phyloP scores from a whole-genome alignment of 208 protist genomes.

The Acanthamoeba royreba region DNA sequence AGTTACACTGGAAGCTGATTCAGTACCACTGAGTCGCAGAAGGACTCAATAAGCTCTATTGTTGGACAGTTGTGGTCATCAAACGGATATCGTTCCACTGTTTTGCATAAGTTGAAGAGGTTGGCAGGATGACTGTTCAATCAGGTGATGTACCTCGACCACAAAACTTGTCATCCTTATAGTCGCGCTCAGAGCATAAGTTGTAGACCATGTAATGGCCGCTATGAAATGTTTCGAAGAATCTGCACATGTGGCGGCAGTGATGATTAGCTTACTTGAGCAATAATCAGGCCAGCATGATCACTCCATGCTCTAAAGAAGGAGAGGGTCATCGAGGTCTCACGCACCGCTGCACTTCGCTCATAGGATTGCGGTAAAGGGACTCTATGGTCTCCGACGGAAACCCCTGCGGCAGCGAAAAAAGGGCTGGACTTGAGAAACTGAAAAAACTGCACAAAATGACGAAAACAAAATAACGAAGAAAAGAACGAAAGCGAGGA shows the following conservation, averaged over 20 bases:
- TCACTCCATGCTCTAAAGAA: not conserved
- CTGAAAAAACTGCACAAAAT: not conserved
- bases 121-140: not conserved
- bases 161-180: not conserved
- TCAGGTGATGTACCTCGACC: not conserved
- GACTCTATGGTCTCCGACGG: not conserved
- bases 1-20: too few relatives aligned
- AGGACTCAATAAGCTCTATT: conserved; percentile 53
- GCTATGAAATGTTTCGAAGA: not conserved
- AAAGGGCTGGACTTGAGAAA: not conserved
- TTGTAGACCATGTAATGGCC: conserved; percentile 41
- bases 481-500: not conserved
- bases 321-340: not conserved
- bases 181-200: not conserved
- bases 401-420: not conserved
- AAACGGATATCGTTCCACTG: conserved; percentile 65
- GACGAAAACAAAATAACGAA: not conserved
- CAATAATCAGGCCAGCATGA: not conserved
- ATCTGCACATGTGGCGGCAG: not conserved
- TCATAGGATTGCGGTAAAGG: conserved; percentile 33
- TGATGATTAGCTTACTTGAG: not conserved
- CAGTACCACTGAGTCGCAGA: not conserved
- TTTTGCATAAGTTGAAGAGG: not conserved
- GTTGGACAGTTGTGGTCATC: conserved; percentile 71
- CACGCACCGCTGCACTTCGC: not conserved